These are phyloP conservation scores for Camelina neglecta DNA, from an alignment of 345 rosid species.

Conservation along the genomic window DNA sequence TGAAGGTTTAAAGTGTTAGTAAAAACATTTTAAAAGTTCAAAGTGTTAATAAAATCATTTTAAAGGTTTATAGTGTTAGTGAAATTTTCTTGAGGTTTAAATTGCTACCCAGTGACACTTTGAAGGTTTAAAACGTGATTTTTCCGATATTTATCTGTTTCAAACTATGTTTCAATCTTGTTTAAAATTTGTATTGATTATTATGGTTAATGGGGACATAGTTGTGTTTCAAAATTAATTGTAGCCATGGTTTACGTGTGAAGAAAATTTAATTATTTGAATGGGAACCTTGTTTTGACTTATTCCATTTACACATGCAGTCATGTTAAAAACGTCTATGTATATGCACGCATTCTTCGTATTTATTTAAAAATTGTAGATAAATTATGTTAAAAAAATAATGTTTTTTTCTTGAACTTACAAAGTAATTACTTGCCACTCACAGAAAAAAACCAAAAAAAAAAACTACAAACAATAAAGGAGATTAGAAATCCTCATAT, in stretches of 20 bases:
- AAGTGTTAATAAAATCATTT: no score
- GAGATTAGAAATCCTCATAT: constrained; percentile 9
- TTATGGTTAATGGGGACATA: not conserved
- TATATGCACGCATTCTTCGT: not conserved
- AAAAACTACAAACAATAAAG: constrained; percentile 13
- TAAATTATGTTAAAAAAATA: not conserved
- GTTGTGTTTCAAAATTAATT: not conserved
- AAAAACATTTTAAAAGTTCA: no score
- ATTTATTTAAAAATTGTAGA: not conserved
- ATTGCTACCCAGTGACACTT: no score
- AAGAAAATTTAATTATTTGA: no score
- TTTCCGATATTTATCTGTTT: not conserved
- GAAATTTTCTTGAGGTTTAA: no score
- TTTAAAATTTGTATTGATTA: not conserved
- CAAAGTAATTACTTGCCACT: constrained; percentile 12
- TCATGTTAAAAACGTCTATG: not conserved
- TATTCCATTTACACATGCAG: not conserved
- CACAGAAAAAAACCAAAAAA: not conserved
- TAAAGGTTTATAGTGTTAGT: no score
- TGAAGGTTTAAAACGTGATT: no score
- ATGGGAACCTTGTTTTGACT: not conserved
- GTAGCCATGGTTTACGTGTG: not conserved
- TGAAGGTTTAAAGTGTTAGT: no score
- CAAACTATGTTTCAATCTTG: not conserved
- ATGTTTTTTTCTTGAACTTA: constrained; percentile 8